These are phyloP conservation scores for Blastocystis sp. DNA, from an alignment of 352 stramenopile species.

Conservation along the genomic window DNA sequence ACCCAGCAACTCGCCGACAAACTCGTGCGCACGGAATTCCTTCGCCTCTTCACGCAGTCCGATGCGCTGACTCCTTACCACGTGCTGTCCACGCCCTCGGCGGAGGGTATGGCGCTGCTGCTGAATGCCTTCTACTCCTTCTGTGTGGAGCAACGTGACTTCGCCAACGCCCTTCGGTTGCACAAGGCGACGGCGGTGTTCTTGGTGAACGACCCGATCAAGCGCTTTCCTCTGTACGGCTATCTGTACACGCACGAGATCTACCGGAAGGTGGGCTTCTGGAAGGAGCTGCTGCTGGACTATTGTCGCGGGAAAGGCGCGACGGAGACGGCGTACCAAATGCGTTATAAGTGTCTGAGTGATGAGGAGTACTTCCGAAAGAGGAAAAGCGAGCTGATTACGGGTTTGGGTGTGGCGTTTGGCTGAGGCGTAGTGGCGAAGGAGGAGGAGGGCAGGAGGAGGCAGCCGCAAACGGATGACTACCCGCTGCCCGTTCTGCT, in stretches of 20 bases:
- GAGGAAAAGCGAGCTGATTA: neutral
- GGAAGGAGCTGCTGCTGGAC: constrained; percentile 50
- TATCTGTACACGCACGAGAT: constrained; percentile 26
- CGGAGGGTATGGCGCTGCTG: neutral
- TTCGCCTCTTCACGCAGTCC: constrained; percentile 24
- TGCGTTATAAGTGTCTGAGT: constrained; percentile 26
- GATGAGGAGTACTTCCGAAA: neutral
- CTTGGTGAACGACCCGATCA: neutral
- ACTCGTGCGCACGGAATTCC: constrained; percentile 1
- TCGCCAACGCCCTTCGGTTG: constrained; percentile 14
- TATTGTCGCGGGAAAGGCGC: constrained; percentile 1
- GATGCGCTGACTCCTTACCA: neutral
- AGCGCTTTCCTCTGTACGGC: constrained; percentile 34
- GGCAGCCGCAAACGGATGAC: neutral
- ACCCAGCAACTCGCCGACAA: constrained; percentile 7
- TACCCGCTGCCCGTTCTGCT: neutral
- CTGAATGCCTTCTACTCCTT: constrained; percentile 7
- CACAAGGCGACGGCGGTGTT: constrained; percentile 18
- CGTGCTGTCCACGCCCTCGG: neutral
- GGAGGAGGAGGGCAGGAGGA: neutral
- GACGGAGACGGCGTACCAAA: constrained; percentile 1
- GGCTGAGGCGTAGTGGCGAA: neutral
- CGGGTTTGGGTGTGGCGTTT: neutral
- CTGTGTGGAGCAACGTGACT: constrained; percentile 55
- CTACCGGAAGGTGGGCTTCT: constrained; percentile 59